Percentiles rank a stretch among this genome's conserved stretches.
phyloP scores from a whole-genome alignment of 305 asterid species.

The Striga hermonthica region DNA sequence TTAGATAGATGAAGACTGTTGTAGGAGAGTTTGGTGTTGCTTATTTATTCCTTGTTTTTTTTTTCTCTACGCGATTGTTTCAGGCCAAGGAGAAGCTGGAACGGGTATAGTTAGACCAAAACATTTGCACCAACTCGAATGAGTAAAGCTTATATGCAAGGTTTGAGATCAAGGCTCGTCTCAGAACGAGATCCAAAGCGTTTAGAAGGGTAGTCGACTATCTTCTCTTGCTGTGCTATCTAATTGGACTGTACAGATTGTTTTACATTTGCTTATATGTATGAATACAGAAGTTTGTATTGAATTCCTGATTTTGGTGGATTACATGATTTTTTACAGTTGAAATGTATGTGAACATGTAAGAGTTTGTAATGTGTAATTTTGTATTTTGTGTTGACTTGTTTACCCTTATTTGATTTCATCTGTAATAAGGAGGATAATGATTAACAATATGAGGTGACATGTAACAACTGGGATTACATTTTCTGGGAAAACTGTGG shows the following conservation, averaged over 20 bases:
- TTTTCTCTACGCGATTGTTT: conserved; percentile 44
- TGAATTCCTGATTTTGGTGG: neutral
- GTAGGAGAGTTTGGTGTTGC: conserved; percentile 43
- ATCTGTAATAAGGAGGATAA: no score
- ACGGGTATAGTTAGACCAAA: conserved; percentile 40
- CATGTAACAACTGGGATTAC: no score
- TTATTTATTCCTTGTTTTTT: conserved; percentile 35
- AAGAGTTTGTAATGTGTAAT: no score
- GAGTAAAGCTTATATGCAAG: conserved; percentile 32
- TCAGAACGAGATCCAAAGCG: conserved; percentile 27
- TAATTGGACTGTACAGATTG: conserved; percentile 36
- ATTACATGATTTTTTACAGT: no score
- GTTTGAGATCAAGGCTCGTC: conserved; percentile 22
- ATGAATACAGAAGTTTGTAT: conserved; percentile 14
- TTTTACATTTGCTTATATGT: conserved; percentile 24
- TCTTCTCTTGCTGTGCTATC: conserved; percentile 9
- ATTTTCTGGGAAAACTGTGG: no score
- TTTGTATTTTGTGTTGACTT: no score
- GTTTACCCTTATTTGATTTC: no score
- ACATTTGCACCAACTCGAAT: conserved; percentile 34
- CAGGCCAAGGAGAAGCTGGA: conserved; percentile 84
- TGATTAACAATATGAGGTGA: no score
- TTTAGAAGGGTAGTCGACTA: conserved; percentile 17
- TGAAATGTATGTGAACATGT: no score
- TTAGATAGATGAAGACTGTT: conserved; percentile 26